These are phyloP conservation scores for Mycena olivaceomarginata DNA, from an alignment of 768 basidiomycete species.

Conservation along the genomic window DNA sequence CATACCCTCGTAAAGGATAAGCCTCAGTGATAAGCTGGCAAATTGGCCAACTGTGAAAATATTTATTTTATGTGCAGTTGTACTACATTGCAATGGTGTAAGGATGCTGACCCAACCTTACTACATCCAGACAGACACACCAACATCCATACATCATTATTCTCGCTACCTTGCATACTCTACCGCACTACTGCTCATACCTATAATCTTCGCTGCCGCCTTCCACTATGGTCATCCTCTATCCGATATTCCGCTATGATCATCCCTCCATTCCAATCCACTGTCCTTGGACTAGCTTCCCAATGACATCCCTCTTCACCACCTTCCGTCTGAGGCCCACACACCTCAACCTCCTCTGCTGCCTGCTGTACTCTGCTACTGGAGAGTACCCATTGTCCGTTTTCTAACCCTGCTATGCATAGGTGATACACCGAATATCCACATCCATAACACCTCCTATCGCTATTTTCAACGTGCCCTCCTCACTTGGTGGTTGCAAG, in stretches of 20 bases:
- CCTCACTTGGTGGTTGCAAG: too few relatives aligned
- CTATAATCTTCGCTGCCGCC: constrained; percentile 20
- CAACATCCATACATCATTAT: constrained; percentile 28
- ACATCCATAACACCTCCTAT: too few relatives aligned
- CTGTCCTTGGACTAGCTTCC: constrained; percentile 23
- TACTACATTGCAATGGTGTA: too few relatives aligned
- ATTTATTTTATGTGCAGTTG: too few relatives aligned
- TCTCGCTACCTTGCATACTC: constrained; percentile 5
- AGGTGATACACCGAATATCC: too few relatives aligned
- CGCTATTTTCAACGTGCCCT: too few relatives aligned
- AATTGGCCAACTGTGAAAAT: too few relatives aligned
- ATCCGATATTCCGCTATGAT: constrained; percentile 15
- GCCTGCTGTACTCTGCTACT: too few relatives aligned
- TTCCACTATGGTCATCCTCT: constrained; percentile 17
- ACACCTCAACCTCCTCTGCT: constrained; percentile 6
- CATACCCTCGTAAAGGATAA: too few relatives aligned
- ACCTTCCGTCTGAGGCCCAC: neutral
- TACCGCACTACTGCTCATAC: constrained; percentile 14
- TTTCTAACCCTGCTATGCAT: too few relatives aligned
- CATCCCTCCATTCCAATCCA: constrained; percentile 22
- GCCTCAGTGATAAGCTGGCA: too few relatives aligned
- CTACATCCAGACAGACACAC: constrained; percentile 13
- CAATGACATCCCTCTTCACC: neutral
- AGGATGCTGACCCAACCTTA: constrained; percentile 4
- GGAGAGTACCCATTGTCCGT: too few relatives aligned